Conservation (phyloP, 495 filamentous ascomycete species). For the Aspergillus panamensis region DNA sequence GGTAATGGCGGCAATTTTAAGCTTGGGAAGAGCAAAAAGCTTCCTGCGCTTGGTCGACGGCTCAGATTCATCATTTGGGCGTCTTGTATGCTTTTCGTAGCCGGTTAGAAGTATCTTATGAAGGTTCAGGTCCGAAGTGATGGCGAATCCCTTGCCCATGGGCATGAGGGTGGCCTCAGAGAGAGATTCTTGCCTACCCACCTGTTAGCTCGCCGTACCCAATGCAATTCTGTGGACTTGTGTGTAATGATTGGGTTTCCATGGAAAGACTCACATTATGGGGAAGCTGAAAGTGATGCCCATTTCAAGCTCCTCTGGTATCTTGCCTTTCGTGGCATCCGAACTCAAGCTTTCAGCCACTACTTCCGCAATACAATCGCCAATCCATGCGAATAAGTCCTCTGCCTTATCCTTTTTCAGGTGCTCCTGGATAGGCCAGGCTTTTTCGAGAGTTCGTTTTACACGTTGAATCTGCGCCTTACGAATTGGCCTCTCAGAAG, state of each 20-base stretch:
- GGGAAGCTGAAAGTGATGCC: conserved; percentile 88
- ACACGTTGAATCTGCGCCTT: conserved; percentile 51
- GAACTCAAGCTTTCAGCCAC: conserved; percentile 52
- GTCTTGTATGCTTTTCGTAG: conserved; percentile 58
- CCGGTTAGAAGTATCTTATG: conserved; percentile 63
- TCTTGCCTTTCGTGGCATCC: conserved; percentile 39
- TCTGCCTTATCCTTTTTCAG: conserved; percentile 74
- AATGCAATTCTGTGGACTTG: neutral
- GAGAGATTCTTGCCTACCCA: conserved; percentile 64
- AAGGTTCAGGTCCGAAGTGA: conserved; percentile 68
- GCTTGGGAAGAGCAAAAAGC: conserved; percentile 54
- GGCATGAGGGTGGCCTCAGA: conserved; percentile 75
- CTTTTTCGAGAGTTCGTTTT: conserved; percentile 60
- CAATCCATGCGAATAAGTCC: conserved; percentile 76
- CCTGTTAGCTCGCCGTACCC: conserved; percentile 20
- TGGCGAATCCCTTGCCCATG: conserved; percentile 86
- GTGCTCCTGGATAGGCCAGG: conserved; percentile 77
- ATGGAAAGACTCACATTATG: conserved; percentile 58
- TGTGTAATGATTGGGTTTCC: too few species aligned
- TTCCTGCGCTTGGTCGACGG: conserved; percentile 45
- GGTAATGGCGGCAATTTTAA: conserved; percentile 71
- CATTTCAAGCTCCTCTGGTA: conserved; percentile 60
- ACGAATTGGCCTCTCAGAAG: conserved; percentile 39
- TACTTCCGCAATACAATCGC: conserved; percentile 69
- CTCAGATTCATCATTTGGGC: conserved; percentile 43